Evolutionary conservation across 495 filamentous ascomycete genomes (phyloP).

Genomic region (Trichocladium antarcticum): DNA sequence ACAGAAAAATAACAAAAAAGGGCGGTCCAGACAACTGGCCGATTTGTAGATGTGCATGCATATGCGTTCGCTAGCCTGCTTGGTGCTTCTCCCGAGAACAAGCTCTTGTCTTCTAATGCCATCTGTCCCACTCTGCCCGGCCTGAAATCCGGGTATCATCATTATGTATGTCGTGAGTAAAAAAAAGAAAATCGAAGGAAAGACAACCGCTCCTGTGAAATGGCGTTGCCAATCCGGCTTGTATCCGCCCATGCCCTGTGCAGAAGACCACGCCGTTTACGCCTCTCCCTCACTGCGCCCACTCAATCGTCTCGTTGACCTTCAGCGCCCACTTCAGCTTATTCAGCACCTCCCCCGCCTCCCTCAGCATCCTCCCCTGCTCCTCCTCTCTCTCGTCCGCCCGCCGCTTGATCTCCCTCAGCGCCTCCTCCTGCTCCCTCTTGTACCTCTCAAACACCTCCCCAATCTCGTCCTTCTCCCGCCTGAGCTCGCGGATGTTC

Average conservation of each 20-base stretch:
- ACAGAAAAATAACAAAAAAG: neutral
- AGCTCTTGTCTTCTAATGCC: neutral
- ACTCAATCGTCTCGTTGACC: constrained; percentile 47
- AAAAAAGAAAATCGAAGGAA: neutral
- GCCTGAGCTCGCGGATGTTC: constrained; percentile 47
- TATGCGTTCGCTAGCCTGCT: neutral
- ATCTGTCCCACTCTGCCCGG: neutral
- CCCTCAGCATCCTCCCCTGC: constrained; percentile 46
- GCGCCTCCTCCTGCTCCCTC: constrained; percentile 46
- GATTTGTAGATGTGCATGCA: too few relatives aligned
- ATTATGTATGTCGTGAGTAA: constrained; percentile 16
- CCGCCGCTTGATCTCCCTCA: constrained; percentile 45
- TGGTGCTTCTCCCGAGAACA: neutral
- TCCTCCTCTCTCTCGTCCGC: constrained; percentile 44
- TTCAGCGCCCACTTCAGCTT: constrained; percentile 60
- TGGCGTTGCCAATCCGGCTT: too few relatives aligned
- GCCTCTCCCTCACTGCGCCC: constrained; percentile 34
- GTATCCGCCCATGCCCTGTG: too few relatives aligned
- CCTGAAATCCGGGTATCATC: constrained; percentile 10
- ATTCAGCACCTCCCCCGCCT: constrained; percentile 50
- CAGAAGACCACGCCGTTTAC: too few relatives aligned
- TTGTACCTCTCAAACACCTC: constrained; percentile 53
- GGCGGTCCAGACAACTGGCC: neutral
- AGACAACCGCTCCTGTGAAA: too few relatives aligned
- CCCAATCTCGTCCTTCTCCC: constrained; percentile 49